These are phyloP conservation scores for Tolypocladium inflatum DNA, from an alignment of 2,329 filamentous ascomycete genomes.

Conservation along the genomic window DNA sequence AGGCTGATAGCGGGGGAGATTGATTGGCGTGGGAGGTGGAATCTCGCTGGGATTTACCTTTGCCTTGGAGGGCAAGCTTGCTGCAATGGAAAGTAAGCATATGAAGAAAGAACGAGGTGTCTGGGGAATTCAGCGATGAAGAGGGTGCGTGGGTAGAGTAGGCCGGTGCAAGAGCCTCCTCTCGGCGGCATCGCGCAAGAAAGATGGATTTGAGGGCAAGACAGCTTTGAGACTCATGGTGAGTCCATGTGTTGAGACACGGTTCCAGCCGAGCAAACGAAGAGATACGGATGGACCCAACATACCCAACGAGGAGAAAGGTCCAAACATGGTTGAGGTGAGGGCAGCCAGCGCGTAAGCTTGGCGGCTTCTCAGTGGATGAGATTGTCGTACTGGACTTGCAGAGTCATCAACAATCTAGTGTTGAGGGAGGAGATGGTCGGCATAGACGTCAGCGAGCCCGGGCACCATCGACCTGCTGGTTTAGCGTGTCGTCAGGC, in stretches of 20 bases:
- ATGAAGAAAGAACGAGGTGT: conserved; percentile 7
- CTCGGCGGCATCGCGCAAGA: background rate
- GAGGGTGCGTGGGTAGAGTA: background rate
- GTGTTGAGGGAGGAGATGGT: background rate
- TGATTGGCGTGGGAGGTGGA: conserved; percentile 46
- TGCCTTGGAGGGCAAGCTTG: conserved; percentile 15
- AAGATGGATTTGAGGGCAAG: background rate
- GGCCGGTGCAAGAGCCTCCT: background rate
- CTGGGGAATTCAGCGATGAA: conserved; percentile 1
- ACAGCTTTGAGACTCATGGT: background rate
- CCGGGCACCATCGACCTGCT: background rate
- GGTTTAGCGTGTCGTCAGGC: background rate
- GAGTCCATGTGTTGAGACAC: background rate
- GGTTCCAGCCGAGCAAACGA: background rate
- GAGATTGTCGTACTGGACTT: background rate
- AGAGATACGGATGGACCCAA: conserved; percentile 5
- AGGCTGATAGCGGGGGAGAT: conserved; percentile 37
- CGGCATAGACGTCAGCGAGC: background rate
- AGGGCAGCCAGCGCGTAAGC: background rate
- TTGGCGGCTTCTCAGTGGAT: background rate
- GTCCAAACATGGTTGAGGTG: conserved; percentile 30
- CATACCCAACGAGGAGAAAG: conserved; percentile 30
- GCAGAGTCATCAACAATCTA: background rate
- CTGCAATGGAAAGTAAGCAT: conserved; percentile 11
- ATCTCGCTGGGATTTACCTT: conserved; percentile 39